Evolutionary conservation across 768 basidiomycete species (phyloP).

Genomic region (Xerocomellus amylosporus): DNA sequence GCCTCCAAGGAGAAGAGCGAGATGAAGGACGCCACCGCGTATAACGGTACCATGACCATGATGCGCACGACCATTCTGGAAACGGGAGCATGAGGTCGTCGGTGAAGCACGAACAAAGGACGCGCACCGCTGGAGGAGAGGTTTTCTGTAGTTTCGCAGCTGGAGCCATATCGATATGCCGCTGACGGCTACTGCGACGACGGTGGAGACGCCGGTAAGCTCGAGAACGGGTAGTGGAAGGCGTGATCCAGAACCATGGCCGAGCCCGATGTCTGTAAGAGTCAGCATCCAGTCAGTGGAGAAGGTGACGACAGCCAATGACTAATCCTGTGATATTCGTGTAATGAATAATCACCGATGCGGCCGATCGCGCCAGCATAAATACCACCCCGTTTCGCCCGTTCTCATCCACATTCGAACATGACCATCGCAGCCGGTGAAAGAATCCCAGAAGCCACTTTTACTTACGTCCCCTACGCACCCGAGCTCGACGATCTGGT

Average conservation of each 20-base stretch:
- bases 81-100: neutral
- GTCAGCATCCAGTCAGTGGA: slow-evolving; percentile 1
- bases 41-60: slow-evolving; percentile 96
- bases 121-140: slow-evolving; percentile 67
- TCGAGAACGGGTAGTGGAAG: slow-evolving; percentile 55
- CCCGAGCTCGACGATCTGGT: slow-evolving; percentile 62
- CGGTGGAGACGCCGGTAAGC: slow-evolving; percentile 59
- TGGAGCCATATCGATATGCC: slow-evolving; percentile 75
- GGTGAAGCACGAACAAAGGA: neutral
- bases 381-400: neutral
- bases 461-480: slow-evolving; percentile 56
- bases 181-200: slow-evolving; percentile 71
- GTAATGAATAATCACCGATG: too few species aligned
- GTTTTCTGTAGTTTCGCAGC: slow-evolving; percentile 83
- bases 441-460: slow-evolving; percentile 44
- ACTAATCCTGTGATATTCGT: neutral
- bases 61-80: slow-evolving; percentile 87
- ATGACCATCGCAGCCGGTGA: slow-evolving; percentile 50
- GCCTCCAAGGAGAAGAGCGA: slow-evolving; percentile 92
- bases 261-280: slow-evolving; percentile 21
- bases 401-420: neutral
- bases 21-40: slow-evolving; percentile 86
- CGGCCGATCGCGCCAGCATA: too few species aligned
- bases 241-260: slow-evolving; percentile 57
- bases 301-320: neutral